A percentile compares a stretch with the other conserved stretches of the same genome.
phyloP scores from a whole-genome alignment of 495 filamentous ascomycete genomes.

The Aspergillus heteromorphus region DNA sequence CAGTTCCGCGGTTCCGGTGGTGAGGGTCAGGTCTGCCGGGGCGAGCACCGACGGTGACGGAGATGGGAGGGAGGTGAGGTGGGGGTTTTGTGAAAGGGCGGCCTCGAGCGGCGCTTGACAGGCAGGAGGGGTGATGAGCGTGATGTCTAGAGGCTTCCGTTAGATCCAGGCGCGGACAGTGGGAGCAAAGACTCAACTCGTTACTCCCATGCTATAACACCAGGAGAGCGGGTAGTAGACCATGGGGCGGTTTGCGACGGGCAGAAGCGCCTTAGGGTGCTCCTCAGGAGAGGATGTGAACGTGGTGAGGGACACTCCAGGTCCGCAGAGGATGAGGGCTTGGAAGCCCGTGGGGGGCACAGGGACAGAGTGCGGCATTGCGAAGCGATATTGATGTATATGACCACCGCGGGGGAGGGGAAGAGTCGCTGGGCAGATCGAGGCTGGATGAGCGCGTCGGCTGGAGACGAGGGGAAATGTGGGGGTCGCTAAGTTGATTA shows the following conservation, averaged over 20 bases:
- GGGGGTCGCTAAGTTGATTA: no score
- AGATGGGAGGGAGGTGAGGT: constrained; percentile 72
- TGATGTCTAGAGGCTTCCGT: constrained; percentile 57
- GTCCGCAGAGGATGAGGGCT: constrained; percentile 87
- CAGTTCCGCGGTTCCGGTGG: constrained; percentile 84
- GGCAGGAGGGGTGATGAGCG: constrained; percentile 74
- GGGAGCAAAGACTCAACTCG: constrained; percentile 46
- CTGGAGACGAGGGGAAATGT: no score
- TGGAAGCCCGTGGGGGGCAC: constrained; percentile 80
- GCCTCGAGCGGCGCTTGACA: constrained; percentile 64
- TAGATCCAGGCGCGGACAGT: not conserved
- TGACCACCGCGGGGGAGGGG: constrained; percentile 9
- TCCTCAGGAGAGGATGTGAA: constrained; percentile 88
- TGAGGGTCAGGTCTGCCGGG: constrained; percentile 64
- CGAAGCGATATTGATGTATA: not conserved
- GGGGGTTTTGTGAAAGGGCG: constrained; percentile 79
- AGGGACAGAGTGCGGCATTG: constrained; percentile 27
- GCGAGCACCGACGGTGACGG: constrained; percentile 71
- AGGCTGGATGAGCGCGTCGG: no score
- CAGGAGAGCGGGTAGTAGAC: constrained; percentile 91
- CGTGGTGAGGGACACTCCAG: constrained; percentile 83
- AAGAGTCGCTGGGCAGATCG: not conserved
- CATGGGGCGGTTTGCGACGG: constrained; percentile 94
- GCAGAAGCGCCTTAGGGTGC: constrained; percentile 83
- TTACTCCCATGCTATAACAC: constrained; percentile 79